Evolutionary conservation across 2,329 filamentous ascomycete species (phyloP).

Genomic region (Fusarium setosum): DNA sequence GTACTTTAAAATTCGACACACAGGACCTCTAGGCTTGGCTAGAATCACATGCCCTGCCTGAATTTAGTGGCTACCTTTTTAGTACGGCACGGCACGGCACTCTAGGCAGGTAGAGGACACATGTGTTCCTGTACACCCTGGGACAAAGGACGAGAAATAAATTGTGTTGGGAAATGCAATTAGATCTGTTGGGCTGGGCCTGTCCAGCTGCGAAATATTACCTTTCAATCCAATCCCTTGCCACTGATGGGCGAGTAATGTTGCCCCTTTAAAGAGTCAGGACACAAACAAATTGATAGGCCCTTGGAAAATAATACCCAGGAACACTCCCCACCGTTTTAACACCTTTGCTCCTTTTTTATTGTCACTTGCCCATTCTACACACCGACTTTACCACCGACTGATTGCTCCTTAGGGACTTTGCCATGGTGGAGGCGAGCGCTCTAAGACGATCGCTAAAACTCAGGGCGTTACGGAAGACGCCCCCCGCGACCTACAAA

Average conservation of each 20-base stretch:
- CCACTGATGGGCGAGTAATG: constrained; percentile 20
- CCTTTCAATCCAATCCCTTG: not conserved
- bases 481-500: not conserved
- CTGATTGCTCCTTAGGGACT: not conserved
- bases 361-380: constrained; percentile 22
- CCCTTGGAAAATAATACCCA: not conserved
- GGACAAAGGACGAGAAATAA: constrained; percentile 7
- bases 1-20: not conserved
- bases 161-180: constrained; percentile 32
- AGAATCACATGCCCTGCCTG: constrained; percentile 28
- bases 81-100: too few species aligned
- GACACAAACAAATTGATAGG: not conserved
- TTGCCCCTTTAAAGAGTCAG: constrained; percentile 12
- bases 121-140: not conserved
- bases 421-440: too few species aligned
- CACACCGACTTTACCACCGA: constrained; percentile 30
- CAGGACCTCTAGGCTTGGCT: not conserved
- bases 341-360: constrained; percentile 1
- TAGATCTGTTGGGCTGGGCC: constrained; percentile 33
- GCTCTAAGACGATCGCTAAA: not conserved
- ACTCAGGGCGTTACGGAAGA: not conserved
- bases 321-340: not conserved
- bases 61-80: not conserved
- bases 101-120: not conserved
- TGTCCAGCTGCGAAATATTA: not conserved